Percentiles rank a stretch among this genome's conserved stretches.
phyloP scores from a whole-genome alignment of 2,329 filamentous ascomycete species.

The Aspergillus sp. region DNA sequence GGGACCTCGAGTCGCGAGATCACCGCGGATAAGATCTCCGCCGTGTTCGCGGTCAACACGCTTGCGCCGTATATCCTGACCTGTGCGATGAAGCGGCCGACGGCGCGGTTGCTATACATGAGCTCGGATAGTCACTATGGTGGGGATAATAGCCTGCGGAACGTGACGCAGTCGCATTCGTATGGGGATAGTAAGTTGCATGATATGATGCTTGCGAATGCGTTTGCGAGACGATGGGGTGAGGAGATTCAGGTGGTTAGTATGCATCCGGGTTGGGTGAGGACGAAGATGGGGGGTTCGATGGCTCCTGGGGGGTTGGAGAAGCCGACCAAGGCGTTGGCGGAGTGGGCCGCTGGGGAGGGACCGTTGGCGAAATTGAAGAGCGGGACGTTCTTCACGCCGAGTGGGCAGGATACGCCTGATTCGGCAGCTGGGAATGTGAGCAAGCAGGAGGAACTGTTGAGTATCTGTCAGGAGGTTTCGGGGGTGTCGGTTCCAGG shows the following conservation, averaged over 20 bases:
- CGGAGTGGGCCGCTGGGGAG: conserved; percentile 42
- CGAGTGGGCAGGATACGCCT: conserved; percentile 20
- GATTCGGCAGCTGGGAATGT: conserved; percentile 28
- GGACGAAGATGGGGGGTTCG: conserved; percentile 55
- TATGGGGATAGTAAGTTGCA: conserved; percentile 60
- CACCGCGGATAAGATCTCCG: conserved; percentile 49
- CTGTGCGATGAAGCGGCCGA: conserved; percentile 47
- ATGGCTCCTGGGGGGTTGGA: conserved; percentile 50
- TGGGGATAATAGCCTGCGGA: conserved; percentile 46
- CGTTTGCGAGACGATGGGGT: conserved; percentile 51
- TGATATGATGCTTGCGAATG: conserved; percentile 56
- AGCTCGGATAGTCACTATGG: conserved; percentile 52
- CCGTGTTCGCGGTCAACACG: conserved; percentile 57
- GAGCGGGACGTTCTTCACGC: conserved; percentile 22
- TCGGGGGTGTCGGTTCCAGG: conserved; percentile 19
- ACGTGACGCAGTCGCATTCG: conserved; percentile 37
- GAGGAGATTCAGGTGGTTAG: conserved; percentile 47
- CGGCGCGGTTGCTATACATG: conserved; percentile 53
- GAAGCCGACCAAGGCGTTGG: conserved; percentile 49
- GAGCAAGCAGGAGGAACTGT: conserved; percentile 28
- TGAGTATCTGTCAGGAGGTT: conserved; percentile 25
- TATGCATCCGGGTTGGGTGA: conserved; percentile 56
- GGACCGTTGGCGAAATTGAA: conserved; percentile 18
- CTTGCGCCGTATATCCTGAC: conserved; percentile 60
- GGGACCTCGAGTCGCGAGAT: conserved; percentile 35